phyloP scores from a whole-genome alignment of 2,329 filamentous ascomycete species.

The Chaetoscypha palmicola region DNA sequence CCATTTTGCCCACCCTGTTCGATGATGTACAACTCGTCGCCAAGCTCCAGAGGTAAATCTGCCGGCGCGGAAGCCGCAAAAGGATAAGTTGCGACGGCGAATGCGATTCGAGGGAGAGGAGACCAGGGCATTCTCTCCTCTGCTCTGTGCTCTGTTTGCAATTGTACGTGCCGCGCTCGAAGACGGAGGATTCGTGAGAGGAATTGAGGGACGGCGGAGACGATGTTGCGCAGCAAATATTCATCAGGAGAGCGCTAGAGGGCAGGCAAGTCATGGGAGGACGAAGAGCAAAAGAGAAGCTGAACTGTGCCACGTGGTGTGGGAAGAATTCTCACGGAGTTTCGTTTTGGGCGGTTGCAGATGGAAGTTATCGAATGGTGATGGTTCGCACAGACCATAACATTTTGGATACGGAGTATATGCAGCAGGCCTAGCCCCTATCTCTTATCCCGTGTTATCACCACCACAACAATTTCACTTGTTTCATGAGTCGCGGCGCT shows the following conservation, averaged over 20 bases:
- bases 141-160: neutral
- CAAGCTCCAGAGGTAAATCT: conserved; percentile 93
- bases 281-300: neutral
- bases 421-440: too few relatives aligned
- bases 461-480: neutral
- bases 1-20: conserved; percentile 82
- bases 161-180: neutral
- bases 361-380: neutral
- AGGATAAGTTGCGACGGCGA: conserved; percentile 92
- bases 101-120: conserved; percentile 93
- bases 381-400: neutral
- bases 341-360: neutral
- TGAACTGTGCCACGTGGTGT: neutral
- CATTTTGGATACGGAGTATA: neutral
- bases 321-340: conserved; percentile 1
- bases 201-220: neutral
- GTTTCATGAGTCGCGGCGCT: too few relatives aligned
- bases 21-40: conserved; percentile 98
- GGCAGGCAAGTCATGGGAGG: conserved; percentile 13
- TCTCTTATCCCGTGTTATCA: neutral
- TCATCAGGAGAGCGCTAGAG: conserved; percentile 4
- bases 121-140: conserved; percentile 74
- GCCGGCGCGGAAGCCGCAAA: conserved; percentile 81
- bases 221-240: neutral
- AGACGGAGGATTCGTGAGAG: neutral